Conservation (phyloP, 139 green algal genomes). For the Zygnema circumcarinatum region DNA sequence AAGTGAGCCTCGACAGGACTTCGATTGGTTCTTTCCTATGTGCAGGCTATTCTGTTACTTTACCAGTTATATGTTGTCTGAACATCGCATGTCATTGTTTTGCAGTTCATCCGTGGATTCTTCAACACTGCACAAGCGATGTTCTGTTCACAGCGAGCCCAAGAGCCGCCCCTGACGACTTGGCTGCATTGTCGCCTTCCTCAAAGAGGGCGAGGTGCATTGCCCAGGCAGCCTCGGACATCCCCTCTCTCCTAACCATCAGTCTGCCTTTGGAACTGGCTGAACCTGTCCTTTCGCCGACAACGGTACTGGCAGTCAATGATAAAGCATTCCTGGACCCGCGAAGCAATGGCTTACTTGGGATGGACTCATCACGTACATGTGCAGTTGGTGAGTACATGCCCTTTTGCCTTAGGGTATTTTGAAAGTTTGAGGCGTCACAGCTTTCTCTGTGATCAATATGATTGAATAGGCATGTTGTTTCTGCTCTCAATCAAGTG, state of each 20-base stretch:
- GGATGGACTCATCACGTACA: neutral
- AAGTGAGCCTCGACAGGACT: too few species aligned
- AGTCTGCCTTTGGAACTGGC: neutral
- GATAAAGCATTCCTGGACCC: neutral
- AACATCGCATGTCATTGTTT: neutral
- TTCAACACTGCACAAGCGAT: neutral
- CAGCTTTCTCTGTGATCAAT: neutral
- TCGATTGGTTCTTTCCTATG: too few species aligned
- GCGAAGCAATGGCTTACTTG: neutral
- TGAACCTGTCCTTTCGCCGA: neutral
- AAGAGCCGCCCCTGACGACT: neutral
- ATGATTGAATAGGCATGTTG: neutral
- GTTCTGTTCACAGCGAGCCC: neutral
- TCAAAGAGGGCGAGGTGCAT: neutral
- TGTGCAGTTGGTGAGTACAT: neutral
- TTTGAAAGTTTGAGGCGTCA: too few species aligned
- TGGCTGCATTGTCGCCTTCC: neutral
- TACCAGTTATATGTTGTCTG: too few species aligned
- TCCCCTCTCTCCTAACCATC: neutral
- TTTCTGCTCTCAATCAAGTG: neutral
- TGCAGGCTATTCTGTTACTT: too few species aligned
- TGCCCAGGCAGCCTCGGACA: neutral
- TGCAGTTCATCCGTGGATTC: neutral
- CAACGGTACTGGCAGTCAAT: neutral
- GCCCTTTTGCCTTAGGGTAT: neutral